phyloP scores from a whole-genome alignment of 78 protist species.

The Anaeramoeba flamelloides region DNA sequence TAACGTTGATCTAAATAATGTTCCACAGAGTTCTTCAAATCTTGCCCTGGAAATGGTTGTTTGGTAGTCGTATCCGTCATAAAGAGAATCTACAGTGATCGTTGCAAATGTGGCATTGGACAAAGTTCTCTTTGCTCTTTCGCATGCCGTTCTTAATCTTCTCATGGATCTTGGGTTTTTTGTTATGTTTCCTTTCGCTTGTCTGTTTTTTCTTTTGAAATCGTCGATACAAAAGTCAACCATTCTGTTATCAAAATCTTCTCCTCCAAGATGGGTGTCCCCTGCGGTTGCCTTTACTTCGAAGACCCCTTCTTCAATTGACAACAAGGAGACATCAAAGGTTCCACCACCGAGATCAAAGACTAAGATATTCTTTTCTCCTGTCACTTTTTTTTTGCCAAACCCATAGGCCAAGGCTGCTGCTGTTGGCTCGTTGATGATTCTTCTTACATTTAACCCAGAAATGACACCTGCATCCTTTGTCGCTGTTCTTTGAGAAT shows the following conservation, averaged over 20 bases:
- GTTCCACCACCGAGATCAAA: slow-evolving; percentile 77
- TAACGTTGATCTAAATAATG: slow-evolving; percentile 68
- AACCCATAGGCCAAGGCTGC: too few species aligned
- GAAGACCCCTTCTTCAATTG: slow-evolving; percentile 50
- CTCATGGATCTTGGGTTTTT: slow-evolving; percentile 27
- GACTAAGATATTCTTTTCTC: slow-evolving; percentile 44
- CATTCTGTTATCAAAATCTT: slow-evolving; percentile 56
- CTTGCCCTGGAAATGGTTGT: slow-evolving; percentile 67
- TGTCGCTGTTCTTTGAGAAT: too few species aligned
- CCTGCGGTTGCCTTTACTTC: slow-evolving; percentile 69
- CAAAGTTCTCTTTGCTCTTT: slow-evolving; percentile 55
- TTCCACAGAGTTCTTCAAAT: slow-evolving; percentile 82
- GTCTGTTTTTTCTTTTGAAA: slow-evolving; percentile 35
- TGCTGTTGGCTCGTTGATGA: too few species aligned
- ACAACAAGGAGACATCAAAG: slow-evolving; percentile 63
- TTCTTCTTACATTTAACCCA: too few species aligned
- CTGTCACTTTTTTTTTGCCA: too few species aligned
- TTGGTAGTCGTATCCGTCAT: slow-evolving; percentile 85
- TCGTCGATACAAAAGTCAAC: slow-evolving; percentile 28
- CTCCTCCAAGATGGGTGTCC: slow-evolving; percentile 68
- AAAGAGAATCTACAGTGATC: slow-evolving; percentile 83
- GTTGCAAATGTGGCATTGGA: slow-evolving; percentile 47
- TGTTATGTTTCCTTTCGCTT: slow-evolving; percentile 12
- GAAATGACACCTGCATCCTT: too few species aligned
- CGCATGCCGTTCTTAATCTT: slow-evolving; percentile 49